These are phyloP conservation scores for Francoa sonchifolia DNA, from an alignment of 441 rosid species.

Conservation along the genomic window DNA sequence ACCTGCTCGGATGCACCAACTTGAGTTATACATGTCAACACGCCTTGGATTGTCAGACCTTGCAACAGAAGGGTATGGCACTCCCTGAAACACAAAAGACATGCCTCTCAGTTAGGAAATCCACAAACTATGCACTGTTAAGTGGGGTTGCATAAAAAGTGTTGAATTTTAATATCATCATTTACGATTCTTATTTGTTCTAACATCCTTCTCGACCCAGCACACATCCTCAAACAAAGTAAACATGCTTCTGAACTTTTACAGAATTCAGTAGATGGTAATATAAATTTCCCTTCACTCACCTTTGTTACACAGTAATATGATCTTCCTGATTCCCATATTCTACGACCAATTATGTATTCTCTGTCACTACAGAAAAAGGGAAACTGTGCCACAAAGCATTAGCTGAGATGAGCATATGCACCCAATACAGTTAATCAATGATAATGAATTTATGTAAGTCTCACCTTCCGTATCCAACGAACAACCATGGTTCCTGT, in stretches of 20 bases:
- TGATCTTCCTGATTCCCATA: constrained; percentile 66
- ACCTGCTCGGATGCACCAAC: constrained; percentile 86
- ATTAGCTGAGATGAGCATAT: constrained; percentile 1
- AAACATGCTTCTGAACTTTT: neutral
- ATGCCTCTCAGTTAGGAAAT: too few relatives aligned
- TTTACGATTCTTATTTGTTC: too few relatives aligned
- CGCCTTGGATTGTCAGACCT: constrained; percentile 72
- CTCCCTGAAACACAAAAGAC: constrained; percentile 66
- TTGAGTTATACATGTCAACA: constrained; percentile 83
- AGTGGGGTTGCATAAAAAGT: neutral
- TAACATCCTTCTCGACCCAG: too few relatives aligned
- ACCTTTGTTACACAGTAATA: constrained; percentile 93
- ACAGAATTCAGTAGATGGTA: neutral
- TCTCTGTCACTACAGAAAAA: constrained; percentile 95
- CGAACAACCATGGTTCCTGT: constrained; percentile 76
- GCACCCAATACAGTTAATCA: constrained; percentile 1
- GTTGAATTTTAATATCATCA: neutral
- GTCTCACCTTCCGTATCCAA: constrained; percentile 78
- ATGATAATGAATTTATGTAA: neutral
- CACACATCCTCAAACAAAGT: neutral
- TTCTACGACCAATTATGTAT: constrained; percentile 79
- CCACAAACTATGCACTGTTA: too few relatives aligned
- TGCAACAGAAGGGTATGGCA: constrained; percentile 50
- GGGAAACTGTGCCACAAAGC: constrained; percentile 52
- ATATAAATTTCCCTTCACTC: constrained; percentile 4